Conservation (phyloP, 2,329 filamentous ascomycete genomes). For the Ophiostoma pallidulum region DNA sequence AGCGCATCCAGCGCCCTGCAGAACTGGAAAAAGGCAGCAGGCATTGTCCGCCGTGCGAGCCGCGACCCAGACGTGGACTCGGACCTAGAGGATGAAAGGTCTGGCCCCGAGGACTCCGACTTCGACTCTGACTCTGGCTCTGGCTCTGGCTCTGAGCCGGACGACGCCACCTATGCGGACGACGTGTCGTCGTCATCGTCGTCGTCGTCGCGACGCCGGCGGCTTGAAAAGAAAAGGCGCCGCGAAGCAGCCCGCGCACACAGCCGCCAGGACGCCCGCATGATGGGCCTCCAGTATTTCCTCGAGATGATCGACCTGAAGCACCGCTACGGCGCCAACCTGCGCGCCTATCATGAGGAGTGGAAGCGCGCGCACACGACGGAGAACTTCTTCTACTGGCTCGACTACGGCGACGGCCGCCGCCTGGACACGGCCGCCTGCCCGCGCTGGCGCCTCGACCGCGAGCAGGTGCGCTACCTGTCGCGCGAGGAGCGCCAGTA, state of each 20-base stretch:
- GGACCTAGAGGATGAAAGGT: constrained; percentile 16
- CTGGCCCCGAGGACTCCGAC: constrained; percentile 2
- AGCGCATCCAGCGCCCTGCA: constrained; percentile 39
- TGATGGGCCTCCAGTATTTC: constrained; percentile 81
- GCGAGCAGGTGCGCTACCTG: constrained; percentile 74
- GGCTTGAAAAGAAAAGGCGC: constrained; percentile 26
- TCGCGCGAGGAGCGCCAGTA: constrained; percentile 70
- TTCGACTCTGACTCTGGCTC: background rate
- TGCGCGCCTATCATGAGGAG: constrained; percentile 70
- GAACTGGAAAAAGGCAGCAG: constrained; percentile 67
- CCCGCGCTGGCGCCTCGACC: constrained; percentile 63
- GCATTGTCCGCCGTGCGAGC: constrained; percentile 62
- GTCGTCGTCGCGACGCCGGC: no score
- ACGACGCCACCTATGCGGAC: no score
- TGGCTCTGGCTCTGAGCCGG: background rate
- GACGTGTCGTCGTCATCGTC: no score
- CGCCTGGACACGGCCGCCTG: constrained; percentile 61
- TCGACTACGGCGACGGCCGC: constrained; percentile 71
- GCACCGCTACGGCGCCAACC: constrained; percentile 77
- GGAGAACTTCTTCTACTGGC: constrained; percentile 92
- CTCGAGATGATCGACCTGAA: constrained; percentile 77
- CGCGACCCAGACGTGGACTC: constrained; percentile 28
- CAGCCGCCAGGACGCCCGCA: constrained; percentile 58
- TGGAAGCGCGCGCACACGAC: constrained; percentile 71
- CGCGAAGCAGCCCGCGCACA: constrained; percentile 41